Evolutionary conservation across 2,329 filamentous ascomycete species (phyloP).

Genomic region (Ophiostoma populinum): DNA sequence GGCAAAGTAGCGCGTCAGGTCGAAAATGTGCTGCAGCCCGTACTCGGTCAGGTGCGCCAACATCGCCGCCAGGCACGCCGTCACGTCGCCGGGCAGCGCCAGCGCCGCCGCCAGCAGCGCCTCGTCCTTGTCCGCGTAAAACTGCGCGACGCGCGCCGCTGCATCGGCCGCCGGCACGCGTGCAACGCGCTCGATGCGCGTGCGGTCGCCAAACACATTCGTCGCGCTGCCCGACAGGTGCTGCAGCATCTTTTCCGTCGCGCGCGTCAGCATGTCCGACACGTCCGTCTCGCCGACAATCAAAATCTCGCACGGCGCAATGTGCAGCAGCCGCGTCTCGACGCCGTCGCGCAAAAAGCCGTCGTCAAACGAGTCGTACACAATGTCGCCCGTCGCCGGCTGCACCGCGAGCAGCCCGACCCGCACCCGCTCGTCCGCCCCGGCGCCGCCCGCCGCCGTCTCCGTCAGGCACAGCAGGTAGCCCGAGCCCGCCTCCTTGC

Average conservation of each 20-base stretch:
- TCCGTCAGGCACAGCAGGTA: conserved; percentile 90
- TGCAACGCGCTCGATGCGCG: conserved; percentile 63
- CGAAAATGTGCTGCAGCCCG: conserved; percentile 85
- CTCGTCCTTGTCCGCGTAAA: conserved; percentile 43
- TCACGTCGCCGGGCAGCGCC: conserved; percentile 68
- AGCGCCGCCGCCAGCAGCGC: conserved; percentile 74
- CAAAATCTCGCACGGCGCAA: conserved; percentile 87
- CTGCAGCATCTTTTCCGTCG: conserved; percentile 79
- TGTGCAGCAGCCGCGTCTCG: conserved; percentile 86
- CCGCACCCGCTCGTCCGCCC: conserved; percentile 83
- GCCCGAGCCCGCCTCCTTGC: conserved; percentile 31
- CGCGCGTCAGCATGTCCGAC: conserved; percentile 45
- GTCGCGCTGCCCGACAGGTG: conserved; percentile 79
- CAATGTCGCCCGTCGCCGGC: conserved; percentile 85
- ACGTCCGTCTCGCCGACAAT: conserved; percentile 57
- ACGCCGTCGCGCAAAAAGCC: conserved; percentile 95
- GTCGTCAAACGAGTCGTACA: conserved; percentile 92
- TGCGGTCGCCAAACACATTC: conserved; percentile 83
- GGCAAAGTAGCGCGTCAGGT: conserved; percentile 92
- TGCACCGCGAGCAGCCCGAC: conserved; percentile 89
- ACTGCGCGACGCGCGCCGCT: conserved; percentile 76
- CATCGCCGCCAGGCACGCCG: conserved; percentile 88
- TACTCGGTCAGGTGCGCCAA: conserved; percentile 86
- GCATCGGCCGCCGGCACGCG: conserved; percentile 68
- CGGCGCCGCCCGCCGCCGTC: conserved; percentile 39